Conservation (phyloP, 129 eudicot species). For the Artemisia argyi region DNA sequence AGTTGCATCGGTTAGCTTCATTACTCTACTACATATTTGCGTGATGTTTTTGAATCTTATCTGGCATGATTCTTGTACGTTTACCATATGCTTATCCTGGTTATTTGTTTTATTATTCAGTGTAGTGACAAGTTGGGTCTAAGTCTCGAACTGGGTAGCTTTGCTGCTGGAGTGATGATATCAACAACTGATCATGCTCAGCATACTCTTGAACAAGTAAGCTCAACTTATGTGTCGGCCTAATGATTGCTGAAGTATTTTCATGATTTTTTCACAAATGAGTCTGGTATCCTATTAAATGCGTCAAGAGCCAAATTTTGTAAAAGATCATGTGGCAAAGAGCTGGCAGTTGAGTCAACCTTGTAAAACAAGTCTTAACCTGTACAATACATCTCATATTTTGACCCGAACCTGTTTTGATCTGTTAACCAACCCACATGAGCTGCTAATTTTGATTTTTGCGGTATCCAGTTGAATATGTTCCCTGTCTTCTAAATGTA, state of each 20-base stretch:
- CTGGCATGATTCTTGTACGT: conserved; percentile 9
- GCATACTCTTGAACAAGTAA: conserved; percentile 89
- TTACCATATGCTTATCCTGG: conserved; percentile 9
- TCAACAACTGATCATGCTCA: conserved; percentile 91
- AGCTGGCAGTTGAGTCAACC: not conserved
- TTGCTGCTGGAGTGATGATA: conserved; percentile 99
- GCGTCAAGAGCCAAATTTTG: not conserved
- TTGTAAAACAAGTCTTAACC: not conserved
- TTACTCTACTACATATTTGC: conserved; percentile 18
- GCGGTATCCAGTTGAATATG: too few species aligned
- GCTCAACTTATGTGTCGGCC: conserved; percentile 5
- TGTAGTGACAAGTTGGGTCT: conserved; percentile 93
- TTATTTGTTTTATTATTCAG: conserved; percentile 40
- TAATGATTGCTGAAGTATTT: conserved; percentile 4
- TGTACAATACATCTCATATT: too few species aligned
- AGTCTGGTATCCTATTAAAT: not conserved
- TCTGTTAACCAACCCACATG: not conserved
- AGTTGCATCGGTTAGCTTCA: conserved; percentile 85
- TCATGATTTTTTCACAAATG: not conserved
- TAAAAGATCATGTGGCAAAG: not conserved
- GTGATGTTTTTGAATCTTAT: conserved; percentile 9
- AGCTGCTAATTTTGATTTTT: too few species aligned
- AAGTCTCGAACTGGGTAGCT: conserved; percentile 92
- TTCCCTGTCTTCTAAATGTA: too few species aligned
- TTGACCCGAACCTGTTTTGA: not conserved